Evolutionary conservation across 2,329 filamentous ascomycete species (phyloP), one percentile per base, ranked within the genome.

Genomic region (Alternaria dauci): DNA sequence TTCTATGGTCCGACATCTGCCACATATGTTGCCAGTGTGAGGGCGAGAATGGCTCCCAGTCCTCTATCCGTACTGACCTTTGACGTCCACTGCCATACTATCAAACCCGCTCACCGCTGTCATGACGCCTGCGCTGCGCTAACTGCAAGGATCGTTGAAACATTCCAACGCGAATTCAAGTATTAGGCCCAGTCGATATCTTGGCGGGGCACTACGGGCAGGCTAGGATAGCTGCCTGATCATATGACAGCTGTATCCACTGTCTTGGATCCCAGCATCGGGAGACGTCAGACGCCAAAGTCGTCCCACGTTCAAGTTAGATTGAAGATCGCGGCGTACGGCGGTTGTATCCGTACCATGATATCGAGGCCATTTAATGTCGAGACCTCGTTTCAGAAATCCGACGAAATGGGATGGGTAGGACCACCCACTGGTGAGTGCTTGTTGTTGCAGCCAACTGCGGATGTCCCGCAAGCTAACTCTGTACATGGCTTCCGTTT

Each of bases 171-270:
- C 60, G 60, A 61, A 51, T 58, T 55, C 62, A 62, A 56, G 56
- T 58, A 61, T 61, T 56, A 62, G 52, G 59, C 59, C 52, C 60
- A 61, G 59, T 67, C 58, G 46, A 65, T 58, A 39, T 39, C 71
- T 71, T 69, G 71, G 66, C 67, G 63, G 58, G 62, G 57, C 66
- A 66, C 65, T 68, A 66, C 67, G 50, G 56, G 65, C 54, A 58
- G 55, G 59, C 68, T 61, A 64, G 61, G 67, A 69, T 58, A 59
- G 62, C 53, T 61, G 59, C 58, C 58, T 68, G 71, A 71, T 77
- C 75, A 77, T 72, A 71, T 76, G 75, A 77, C 70, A 60, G 50
- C 59, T 60, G 47, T 63, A 66, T 66, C 72, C 73, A 69, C 68
- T 68, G 56, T 59, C 55, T 63, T 68, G 71, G 71, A 62, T 65